phyloP scores from a whole-genome alignment of 768 basidiomycete species.

The Russula olivacea region DNA sequence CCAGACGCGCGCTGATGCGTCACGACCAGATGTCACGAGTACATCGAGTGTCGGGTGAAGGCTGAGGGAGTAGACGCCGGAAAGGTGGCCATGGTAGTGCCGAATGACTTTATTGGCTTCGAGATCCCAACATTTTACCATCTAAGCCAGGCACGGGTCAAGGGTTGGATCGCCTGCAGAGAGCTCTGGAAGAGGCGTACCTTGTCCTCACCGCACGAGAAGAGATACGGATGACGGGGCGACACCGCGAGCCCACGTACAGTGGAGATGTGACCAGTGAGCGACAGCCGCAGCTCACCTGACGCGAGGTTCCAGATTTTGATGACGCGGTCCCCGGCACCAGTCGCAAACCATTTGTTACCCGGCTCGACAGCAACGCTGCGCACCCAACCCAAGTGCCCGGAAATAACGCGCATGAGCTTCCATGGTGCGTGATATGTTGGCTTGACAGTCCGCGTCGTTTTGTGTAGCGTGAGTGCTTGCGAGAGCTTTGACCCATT shows the following conservation, averaged over 20 bases:
- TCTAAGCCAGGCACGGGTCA: conserved; percentile 42
- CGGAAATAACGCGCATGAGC: conserved; percentile 91
- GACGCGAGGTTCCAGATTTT: conserved; percentile 99
- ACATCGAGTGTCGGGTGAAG: conserved; percentile 95
- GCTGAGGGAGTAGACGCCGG: conserved; percentile 91
- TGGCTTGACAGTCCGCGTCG: conserved; percentile 89
- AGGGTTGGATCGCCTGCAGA: not conserved
- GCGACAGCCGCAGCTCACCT: conserved; percentile 92
- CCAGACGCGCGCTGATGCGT: conserved; percentile 97
- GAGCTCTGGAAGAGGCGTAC: conserved; percentile 37
- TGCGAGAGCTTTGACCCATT: conserved; percentile 69
- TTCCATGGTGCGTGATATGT: conserved; percentile 97
- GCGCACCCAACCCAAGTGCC: conserved; percentile 97
- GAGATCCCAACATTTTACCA: conserved; percentile 99
- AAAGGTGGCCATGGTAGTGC: conserved; percentile 97
- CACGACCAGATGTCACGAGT: conserved; percentile 91
- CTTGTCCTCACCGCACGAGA: conserved; percentile 98
- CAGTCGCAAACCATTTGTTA: conserved; percentile 97
- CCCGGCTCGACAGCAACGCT: conserved; percentile 95
- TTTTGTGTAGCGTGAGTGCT: conserved; percentile 88
- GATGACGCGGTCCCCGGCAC: conserved; percentile 95
- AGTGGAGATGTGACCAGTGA: conserved; percentile 97
- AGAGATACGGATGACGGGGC: conserved; percentile 89
- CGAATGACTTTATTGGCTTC: conserved; percentile 99
- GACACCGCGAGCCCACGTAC: conserved; percentile 93